Conservation (phyloP, 169 alveolate species). For the Babesia bigemina region DNA sequence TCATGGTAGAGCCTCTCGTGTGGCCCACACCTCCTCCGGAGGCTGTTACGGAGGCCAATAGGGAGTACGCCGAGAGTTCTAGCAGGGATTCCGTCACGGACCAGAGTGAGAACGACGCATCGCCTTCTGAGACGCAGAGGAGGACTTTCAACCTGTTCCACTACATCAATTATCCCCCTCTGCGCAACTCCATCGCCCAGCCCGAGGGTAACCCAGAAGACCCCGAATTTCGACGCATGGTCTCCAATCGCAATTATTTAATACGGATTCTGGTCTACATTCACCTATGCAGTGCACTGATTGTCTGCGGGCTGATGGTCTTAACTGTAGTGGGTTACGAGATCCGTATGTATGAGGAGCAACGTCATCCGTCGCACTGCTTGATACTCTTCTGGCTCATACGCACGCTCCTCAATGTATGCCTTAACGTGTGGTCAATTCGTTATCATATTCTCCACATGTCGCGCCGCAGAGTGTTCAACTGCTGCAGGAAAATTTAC, state of each 20-base stretch:
- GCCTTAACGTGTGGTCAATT: slow-evolving; percentile 45
- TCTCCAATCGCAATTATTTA: slow-evolving; percentile 9
- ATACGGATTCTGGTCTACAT: slow-evolving; percentile 3
- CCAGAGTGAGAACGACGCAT: too few species aligned
- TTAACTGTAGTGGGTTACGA: slow-evolving; percentile 9
- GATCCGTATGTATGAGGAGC: slow-evolving; percentile 2
- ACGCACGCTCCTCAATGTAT: slow-evolving; percentile 23
- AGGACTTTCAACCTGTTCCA: slow-evolving; percentile 2
- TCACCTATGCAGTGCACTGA: slow-evolving; percentile 1
- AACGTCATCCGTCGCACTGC: slow-evolving; percentile 32
- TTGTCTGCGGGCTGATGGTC: slow-evolving; percentile 5
- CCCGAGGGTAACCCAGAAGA: slow-evolving; percentile 1
- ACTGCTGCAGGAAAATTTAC: slow-evolving; percentile 13
- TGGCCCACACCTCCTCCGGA: too few species aligned
- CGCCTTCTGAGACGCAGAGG: neutral
- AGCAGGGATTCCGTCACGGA: too few species aligned
- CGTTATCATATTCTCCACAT: slow-evolving; percentile 13
- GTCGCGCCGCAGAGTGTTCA: neutral
- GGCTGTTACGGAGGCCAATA: too few species aligned
- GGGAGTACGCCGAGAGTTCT: too few species aligned
- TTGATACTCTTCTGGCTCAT: slow-evolving; percentile 56
- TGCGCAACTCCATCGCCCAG: neutral
- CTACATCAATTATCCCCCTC: neutral
- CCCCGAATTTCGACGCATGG: neutral
- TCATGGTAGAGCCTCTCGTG: too few species aligned